These are phyloP conservation scores for Grigorovia jiainica DNA, from an alignment of 805 yeast species.

Conservation along the genomic window DNA sequence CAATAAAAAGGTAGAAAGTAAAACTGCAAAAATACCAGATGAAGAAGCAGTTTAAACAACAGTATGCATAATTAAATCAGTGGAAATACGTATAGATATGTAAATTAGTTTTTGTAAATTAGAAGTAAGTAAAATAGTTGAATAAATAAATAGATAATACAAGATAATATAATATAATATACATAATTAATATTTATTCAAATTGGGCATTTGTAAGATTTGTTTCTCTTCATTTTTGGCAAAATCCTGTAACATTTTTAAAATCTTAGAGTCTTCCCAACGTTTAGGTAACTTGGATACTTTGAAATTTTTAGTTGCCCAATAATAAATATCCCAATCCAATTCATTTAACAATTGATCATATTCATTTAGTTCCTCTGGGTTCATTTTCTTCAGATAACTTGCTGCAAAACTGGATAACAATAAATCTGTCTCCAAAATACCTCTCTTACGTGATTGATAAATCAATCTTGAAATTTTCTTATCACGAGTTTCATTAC, in stretches of 20 bases:
- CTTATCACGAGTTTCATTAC: constrained; percentile 59
- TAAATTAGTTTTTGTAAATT: background rate
- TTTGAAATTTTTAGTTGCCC: constrained; percentile 83
- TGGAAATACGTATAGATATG: background rate
- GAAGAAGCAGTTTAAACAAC: background rate
- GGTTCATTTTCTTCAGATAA: constrained; percentile 48
- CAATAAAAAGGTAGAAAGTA: constrained; percentile 9
- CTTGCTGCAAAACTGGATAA: constrained; percentile 78
- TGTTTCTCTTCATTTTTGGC: constrained; percentile 64
- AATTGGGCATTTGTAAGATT: constrained; percentile 80
- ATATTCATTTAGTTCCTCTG: constrained; percentile 71
- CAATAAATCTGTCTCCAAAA: constrained; percentile 82
- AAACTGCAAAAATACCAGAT: background rate
- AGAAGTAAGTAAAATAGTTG: background rate
- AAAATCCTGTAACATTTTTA: constrained; percentile 58
- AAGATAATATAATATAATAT: background rate
- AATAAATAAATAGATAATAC: background rate
- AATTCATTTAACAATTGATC: constrained; percentile 80
- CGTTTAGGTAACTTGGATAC: constrained; percentile 80
- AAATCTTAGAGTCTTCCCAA: constrained; percentile 64
- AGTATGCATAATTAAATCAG: background rate
- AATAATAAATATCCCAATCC: constrained; percentile 98
- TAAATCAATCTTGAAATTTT: constrained; percentile 84
- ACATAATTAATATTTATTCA: constrained; percentile 24
- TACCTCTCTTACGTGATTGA: constrained; percentile 92